Evolutionary conservation across 2,329 filamentous ascomycete species (phyloP), one percentile per base, ranked within the genome.

Genomic region (Colletotrichum agaves): DNA sequence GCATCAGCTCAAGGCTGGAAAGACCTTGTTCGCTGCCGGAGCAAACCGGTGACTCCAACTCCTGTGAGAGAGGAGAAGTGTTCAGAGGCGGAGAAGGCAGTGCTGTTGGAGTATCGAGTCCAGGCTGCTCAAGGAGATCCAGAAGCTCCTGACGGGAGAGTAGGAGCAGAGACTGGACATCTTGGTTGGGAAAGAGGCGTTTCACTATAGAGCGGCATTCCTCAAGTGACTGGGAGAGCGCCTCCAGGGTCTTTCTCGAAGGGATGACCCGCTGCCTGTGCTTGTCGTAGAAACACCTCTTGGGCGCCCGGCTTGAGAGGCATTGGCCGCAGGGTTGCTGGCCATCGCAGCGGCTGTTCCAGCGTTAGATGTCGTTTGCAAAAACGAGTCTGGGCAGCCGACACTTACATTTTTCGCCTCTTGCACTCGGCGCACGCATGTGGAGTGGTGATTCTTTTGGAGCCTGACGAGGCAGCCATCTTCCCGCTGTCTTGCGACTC

Each of bases 251-350:
- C 91, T 93, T 94, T 78, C 91, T 87, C 8, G 92, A 94, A 0
- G 92, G 92, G 65, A 93, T 90, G 10, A 93, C 88, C 69, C 91
- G 84, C 77, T 93, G 91, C 15, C 91, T 86, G 71, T 93, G 92
- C 79, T 94, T 93, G 72, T 93, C 91, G 77, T 95, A 95, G 73
- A 90, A 90, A 76, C 93, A 95, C 61, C 88, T 85, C 76, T 94
- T 92, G 4, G 91, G 90, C 70, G 92, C 91, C 63, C 93, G 89
- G 76, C 93, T 94, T 77, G 92, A 94, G 65, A 92, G 86, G 76
- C 93, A 96, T 76, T 94, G 92, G 41, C 92, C 91, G 75, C 93
- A 96, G 11, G 93, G 93, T 74, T 93, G 90, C 71, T 90, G 87
- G 61, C 93, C 93, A 80, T 94, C 92, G 75, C 93, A 96, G 70